Evolutionary conservation across 2,329 filamentous ascomycete species (phyloP).

Genomic region (Cytospora paraplurivora): DNA sequence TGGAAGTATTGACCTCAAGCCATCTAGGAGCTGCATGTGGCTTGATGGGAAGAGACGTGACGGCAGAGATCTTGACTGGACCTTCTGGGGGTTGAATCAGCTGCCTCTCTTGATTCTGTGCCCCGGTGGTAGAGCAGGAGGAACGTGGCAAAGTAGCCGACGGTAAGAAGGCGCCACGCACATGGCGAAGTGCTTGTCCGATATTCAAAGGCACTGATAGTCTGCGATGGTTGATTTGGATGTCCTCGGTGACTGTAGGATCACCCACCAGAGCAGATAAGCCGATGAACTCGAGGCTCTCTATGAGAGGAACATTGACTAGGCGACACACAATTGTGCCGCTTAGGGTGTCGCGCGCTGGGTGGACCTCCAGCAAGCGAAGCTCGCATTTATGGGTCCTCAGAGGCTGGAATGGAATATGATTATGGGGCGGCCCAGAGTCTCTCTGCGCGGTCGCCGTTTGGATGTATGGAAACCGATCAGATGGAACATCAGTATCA

Average conservation of each 20-base stretch:
- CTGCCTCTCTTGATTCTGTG: constrained; percentile 25
- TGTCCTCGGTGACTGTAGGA: constrained; percentile 35
- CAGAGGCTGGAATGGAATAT: background rate
- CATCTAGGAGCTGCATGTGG: background rate
- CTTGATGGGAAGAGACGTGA: background rate
- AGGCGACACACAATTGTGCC: constrained; percentile 40
- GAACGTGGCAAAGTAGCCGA: constrained; percentile 6
- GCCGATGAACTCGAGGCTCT: constrained; percentile 35
- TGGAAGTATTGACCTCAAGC: background rate
- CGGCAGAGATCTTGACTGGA: background rate
- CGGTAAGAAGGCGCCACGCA: constrained; percentile 39
- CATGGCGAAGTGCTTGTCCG: constrained; percentile 37
- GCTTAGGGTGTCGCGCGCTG: constrained; percentile 32
- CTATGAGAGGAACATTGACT: constrained; percentile 35
- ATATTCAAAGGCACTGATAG: constrained; percentile 35
- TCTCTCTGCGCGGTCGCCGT: background rate
- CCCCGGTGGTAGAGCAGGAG: background rate
- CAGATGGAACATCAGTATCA: background rate
- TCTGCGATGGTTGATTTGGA: constrained; percentile 34
- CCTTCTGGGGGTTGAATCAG: constrained; percentile 28
- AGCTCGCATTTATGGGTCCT: constrained; percentile 18
- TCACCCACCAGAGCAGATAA: constrained; percentile 39
- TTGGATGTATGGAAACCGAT: background rate
- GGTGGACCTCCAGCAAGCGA: constrained; percentile 40
- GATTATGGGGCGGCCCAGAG: background rate